Conservation (phyloP, 495 filamentous ascomycete genomes). For the Pyronema omphalodes region DNA sequence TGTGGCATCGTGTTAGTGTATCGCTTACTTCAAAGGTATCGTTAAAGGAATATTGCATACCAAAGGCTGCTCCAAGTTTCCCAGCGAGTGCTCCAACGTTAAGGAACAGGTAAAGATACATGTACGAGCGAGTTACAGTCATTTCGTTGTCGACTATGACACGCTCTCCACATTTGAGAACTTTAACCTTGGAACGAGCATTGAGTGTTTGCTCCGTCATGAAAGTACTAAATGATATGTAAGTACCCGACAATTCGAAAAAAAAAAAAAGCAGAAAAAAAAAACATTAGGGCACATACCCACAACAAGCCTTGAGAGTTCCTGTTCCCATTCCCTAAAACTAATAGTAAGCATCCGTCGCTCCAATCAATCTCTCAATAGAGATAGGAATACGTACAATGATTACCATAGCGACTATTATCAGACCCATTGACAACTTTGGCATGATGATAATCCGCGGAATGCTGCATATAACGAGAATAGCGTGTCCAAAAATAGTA, state of each 20-base stretch:
- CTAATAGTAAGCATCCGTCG: neutral
- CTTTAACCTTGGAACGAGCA: neutral
- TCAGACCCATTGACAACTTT: neutral
- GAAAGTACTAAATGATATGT: neutral
- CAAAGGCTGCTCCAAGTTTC: conserved; percentile 18
- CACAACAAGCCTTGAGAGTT: neutral
- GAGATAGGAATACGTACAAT: neutral
- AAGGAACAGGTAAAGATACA: conserved; percentile 48
- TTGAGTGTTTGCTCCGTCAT: conserved; percentile 1
- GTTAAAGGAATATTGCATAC: neutral
- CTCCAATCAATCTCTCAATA: no score
- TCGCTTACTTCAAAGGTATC: neutral
- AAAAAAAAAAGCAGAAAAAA: no score
- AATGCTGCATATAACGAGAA: conserved; percentile 40
- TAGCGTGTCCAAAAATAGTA: conserved; percentile 43
- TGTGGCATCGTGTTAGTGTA: neutral
- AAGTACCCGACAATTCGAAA: neutral
- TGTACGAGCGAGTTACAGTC: conserved; percentile 38
- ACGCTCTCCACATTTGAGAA: conserved; percentile 33
- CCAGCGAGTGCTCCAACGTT: conserved; percentile 44
- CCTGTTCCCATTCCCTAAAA: neutral
- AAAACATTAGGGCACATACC: no score
- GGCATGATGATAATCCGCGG: conserved; percentile 35
- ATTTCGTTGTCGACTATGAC: conserved; percentile 49
- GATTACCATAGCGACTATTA: neutral